Evolutionary conservation across 495 filamentous ascomycete species (phyloP).

Genomic region (Penicillium macrosclerotiorum): DNA sequence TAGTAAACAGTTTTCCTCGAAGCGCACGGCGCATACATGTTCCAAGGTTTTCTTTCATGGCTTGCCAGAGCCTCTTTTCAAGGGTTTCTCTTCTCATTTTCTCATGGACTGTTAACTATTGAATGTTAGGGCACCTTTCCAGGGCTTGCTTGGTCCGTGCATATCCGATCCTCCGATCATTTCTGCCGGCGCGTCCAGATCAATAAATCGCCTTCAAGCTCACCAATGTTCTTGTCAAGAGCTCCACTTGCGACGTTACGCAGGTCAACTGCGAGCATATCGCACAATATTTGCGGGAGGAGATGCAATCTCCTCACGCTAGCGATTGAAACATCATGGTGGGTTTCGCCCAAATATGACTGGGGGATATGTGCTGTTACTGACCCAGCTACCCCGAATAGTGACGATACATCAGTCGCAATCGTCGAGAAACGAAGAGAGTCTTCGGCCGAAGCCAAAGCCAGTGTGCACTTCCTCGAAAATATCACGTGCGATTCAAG

Average conservation of each 20-base stretch:
- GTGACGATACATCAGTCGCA: conserved; percentile 93
- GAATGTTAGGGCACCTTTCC: conserved; percentile 20
- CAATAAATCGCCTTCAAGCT: background rate
- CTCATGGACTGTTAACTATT: too few species aligned
- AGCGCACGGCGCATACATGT: too few species aligned
- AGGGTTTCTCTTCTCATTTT: too few species aligned
- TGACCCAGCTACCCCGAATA: conserved; percentile 20
- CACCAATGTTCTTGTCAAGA: conserved; percentile 30
- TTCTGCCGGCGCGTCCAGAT: conserved; percentile 15
- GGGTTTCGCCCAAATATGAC: conserved; percentile 7
- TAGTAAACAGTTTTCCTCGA: too few species aligned
- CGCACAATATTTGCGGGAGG: conserved; percentile 6
- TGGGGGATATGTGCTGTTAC: conserved; percentile 10
- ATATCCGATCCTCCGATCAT: conserved; percentile 21
- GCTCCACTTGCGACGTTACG: conserved; percentile 20
- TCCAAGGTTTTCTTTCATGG: too few species aligned
- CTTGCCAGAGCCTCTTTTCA: too few species aligned
- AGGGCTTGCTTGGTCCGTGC: conserved; percentile 35
- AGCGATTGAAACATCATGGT: conserved; percentile 93
- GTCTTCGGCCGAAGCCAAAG: conserved; percentile 22
- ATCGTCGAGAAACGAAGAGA: conserved; percentile 61
- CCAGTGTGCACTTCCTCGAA: conserved; percentile 71
- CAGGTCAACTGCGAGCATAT: conserved; percentile 10
- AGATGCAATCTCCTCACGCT: conserved; percentile 63
- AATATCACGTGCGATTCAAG: conserved; percentile 78